These are phyloP conservation scores for Cucumis melo DNA, from an alignment of 306 rosid species.

Conservation along the genomic window DNA sequence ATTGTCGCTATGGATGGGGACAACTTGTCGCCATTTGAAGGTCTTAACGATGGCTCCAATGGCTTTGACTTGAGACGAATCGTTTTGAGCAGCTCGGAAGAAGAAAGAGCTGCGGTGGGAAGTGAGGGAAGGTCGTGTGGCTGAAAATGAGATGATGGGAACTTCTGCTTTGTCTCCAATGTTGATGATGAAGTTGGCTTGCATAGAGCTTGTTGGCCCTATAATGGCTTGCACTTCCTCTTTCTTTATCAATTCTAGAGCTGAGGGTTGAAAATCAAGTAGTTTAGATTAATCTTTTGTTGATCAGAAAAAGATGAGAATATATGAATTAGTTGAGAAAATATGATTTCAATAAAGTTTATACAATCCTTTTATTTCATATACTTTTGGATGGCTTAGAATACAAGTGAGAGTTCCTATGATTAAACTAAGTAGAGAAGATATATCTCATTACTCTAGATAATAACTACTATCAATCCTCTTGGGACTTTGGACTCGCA, in stretches of 20 bases:
- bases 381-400: too few relatives aligned
- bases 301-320: too few relatives aligned
- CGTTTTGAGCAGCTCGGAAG: constrained; percentile 10
- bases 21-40: constrained; percentile 24
- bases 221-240: constrained; percentile 20
- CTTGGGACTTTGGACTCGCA: too few relatives aligned
- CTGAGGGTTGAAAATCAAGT: background rate
- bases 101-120: constrained; percentile 13
- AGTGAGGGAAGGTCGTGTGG: constrained; percentile 18
- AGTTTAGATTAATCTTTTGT: too few relatives aligned
- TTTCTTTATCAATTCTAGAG: constrained; percentile 13
- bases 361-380: too few relatives aligned
- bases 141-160: constrained; percentile 22
- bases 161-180: constrained; percentile 20
- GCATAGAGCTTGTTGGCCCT: constrained; percentile 17
- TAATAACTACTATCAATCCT: too few relatives aligned
- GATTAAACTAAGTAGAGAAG: too few relatives aligned
- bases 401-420: too few relatives aligned
- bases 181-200: constrained; percentile 16
- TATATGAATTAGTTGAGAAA: too few relatives aligned
- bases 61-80: constrained; percentile 19
- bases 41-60: constrained; percentile 12
- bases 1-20: constrained; percentile 13
- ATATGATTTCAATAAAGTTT: too few relatives aligned
- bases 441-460: too few relatives aligned